A percentile compares a stretch with the other conserved stretches of the same genome.
Evolutionary conservation across 2,329 filamentous ascomycete species (phyloP).

Genomic region (Hypoxylon sp.): DNA sequence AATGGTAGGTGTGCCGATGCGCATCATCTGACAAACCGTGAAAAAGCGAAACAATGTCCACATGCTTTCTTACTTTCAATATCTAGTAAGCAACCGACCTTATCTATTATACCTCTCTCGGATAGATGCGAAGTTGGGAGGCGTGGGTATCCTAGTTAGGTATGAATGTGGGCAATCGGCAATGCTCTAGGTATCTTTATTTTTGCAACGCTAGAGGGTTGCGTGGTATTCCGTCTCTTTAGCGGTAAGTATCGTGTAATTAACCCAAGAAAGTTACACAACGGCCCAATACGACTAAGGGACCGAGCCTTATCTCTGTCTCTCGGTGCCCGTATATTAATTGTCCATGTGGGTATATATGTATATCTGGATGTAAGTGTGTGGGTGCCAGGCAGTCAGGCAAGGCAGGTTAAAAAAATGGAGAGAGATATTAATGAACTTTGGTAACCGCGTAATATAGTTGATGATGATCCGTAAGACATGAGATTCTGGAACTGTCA

Average conservation of each 20-base stretch:
- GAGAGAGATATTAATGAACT: slow-evolving; percentile 1
- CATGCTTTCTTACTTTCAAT: slow-evolving; percentile 1
- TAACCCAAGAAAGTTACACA: not conserved
- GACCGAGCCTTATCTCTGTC: not conserved
- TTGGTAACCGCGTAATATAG: slow-evolving; percentile 32
- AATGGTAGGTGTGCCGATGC: not conserved
- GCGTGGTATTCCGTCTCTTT: not conserved
- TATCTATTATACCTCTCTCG: not conserved
- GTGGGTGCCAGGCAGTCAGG: not conserved
- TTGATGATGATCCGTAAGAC: slow-evolving; percentile 30
- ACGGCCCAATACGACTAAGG: not conserved
- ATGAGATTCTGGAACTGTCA: slow-evolving; percentile 24
- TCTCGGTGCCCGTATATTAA: not conserved
- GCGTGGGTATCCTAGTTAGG: no score
- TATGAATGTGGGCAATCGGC: not conserved
- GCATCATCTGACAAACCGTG: slow-evolving; percentile 1
- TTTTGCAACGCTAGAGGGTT: not conserved
- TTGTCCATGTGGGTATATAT: not conserved
- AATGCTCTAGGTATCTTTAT: not conserved
- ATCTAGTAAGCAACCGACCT: not conserved
- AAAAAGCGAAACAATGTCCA: slow-evolving; percentile 2
- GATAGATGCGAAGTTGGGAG: not conserved
- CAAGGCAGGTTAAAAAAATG: not conserved
- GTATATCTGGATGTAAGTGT: not conserved
- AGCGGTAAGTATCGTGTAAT: not conserved